Evolutionary conservation across 2,329 filamentous ascomycete species (phyloP).

Genomic region (Colletotrichum siamense): DNA sequence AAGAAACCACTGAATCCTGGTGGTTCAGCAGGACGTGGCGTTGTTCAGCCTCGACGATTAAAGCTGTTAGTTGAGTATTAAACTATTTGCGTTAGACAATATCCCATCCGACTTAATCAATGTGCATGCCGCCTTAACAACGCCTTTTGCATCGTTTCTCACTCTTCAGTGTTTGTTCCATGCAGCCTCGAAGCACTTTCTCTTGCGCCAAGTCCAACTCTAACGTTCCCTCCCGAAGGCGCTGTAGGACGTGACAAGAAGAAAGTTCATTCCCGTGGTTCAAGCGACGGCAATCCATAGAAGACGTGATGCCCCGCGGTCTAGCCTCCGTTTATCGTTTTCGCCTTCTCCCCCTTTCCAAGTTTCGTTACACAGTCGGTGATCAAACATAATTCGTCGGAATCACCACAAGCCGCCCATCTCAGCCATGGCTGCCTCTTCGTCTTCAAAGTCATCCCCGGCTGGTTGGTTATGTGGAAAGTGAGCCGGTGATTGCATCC

Average conservation of each 20-base stretch:
- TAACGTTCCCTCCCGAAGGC: not conserved
- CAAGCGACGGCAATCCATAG: not conserved
- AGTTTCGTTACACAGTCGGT: not conserved
- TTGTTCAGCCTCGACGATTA: not conserved
- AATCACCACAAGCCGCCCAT: constrained; percentile 61
- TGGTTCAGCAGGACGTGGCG: too few species aligned
- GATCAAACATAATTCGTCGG: not conserved
- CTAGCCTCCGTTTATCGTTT: not conserved
- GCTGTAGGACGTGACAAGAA: not conserved
- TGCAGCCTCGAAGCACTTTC: not conserved
- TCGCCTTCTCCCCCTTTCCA: not conserved
- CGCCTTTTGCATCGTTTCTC: not conserved
- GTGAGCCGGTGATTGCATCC: constrained; percentile 19
- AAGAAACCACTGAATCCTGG: too few species aligned
- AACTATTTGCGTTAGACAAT: not conserved
- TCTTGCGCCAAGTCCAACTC: not conserved
- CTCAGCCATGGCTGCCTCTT: constrained; percentile 72
- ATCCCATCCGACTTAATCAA: not conserved
- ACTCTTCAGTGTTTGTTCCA: not conserved
- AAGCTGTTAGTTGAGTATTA: not conserved
- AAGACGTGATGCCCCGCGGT: not conserved
- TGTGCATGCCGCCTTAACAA: not conserved
- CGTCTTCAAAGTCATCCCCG: constrained; percentile 59
- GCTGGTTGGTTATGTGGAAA: not conserved
- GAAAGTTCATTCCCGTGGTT: not conserved